A percentile compares a stretch with the other conserved stretches of the same genome.
phyloP scores from a whole-genome alignment of 192 early-diverging fungal species.

The Coemansia sp. region DNA sequence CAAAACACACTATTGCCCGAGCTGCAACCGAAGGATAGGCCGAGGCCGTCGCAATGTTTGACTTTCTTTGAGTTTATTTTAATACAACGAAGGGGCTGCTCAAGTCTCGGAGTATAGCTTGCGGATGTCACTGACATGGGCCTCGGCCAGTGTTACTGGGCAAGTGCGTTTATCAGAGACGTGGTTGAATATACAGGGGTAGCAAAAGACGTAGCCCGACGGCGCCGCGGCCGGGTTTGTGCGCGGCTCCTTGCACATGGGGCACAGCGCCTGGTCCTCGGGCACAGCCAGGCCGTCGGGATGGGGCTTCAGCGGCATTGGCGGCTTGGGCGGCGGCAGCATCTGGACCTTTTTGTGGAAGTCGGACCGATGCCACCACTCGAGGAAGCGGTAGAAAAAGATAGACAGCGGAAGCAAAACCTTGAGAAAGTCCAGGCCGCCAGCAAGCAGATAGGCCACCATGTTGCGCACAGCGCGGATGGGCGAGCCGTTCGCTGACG shows the following conservation, averaged over 20 bases:
- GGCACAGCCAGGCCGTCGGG: constrained; percentile 76
- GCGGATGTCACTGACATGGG: constrained; percentile 25
- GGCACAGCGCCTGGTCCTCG: constrained; percentile 72
- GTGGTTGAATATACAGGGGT: constrained; percentile 82
- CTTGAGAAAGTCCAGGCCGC: constrained; percentile 73
- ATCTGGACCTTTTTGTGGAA: constrained; percentile 63
- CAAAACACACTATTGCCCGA: constrained; percentile 54
- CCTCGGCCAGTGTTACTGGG: constrained; percentile 71
- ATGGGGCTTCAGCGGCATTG: constrained; percentile 74
- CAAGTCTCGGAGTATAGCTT: constrained; percentile 52
- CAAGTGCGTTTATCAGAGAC: constrained; percentile 74
- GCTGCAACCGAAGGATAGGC: constrained; percentile 49
- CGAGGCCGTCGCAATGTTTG: constrained; percentile 27
- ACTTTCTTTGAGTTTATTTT: neutral
- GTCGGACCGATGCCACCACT: constrained; percentile 95
- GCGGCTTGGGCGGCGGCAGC: constrained; percentile 71
- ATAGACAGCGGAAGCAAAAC: constrained; percentile 84
- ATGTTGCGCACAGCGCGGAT: constrained; percentile 46
- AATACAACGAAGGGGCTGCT: neutral
- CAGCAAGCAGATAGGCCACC: constrained; percentile 53
- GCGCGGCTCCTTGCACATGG: constrained; percentile 71
- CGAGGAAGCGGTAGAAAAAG: constrained; percentile 92
- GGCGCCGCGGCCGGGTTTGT: constrained; percentile 87
- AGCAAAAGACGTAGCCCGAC: constrained; percentile 94
- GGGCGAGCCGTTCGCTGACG: constrained; percentile 45